Conservation (phyloP, 2,329 filamentous ascomycete species). For the Colletotrichum tropicicola region DNA sequence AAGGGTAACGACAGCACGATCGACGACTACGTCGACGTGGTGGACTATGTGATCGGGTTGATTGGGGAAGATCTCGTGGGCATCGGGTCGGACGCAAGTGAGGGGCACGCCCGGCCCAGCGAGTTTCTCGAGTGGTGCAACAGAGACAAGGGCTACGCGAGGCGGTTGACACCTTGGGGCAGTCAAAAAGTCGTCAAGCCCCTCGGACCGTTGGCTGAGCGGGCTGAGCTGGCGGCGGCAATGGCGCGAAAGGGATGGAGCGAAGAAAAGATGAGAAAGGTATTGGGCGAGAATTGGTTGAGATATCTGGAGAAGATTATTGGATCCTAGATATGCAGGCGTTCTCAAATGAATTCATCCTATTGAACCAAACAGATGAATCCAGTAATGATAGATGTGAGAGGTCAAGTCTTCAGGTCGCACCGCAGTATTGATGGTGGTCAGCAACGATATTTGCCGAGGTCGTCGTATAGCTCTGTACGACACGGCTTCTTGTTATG, state of each 20-base stretch:
- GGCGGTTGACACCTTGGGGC: slow-evolving; percentile 48
- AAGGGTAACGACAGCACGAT: slow-evolving; percentile 50
- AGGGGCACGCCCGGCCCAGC: slow-evolving; percentile 47
- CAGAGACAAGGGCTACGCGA: slow-evolving; percentile 49
- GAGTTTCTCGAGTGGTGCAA: slow-evolving; percentile 52
- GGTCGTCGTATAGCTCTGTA: too few relatives aligned
- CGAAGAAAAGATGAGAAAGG: slow-evolving; percentile 47
- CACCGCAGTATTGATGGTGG: neutral
- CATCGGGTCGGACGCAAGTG: slow-evolving; percentile 47
- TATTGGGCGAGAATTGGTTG: slow-evolving; percentile 49
- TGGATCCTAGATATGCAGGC: neutral
- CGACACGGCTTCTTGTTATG: too few relatives aligned
- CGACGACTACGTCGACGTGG: slow-evolving; percentile 49
- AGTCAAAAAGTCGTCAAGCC: slow-evolving; percentile 50
- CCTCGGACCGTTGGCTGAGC: slow-evolving; percentile 44
- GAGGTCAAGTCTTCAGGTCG: neutral
- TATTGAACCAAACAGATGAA: neutral
- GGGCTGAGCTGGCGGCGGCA: slow-evolving; percentile 35
- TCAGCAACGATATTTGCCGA: too few relatives aligned
- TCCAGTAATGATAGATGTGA: neutral
- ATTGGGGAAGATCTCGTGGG: slow-evolving; percentile 47
- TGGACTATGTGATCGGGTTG: slow-evolving; percentile 47
- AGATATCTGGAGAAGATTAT: slow-evolving; percentile 45
- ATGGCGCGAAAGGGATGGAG: slow-evolving; percentile 49
- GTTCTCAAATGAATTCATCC: neutral